A percentile compares a stretch with the other conserved stretches of the same genome.
phyloP scores from a whole-genome alignment of 768 basidiomycete genomes.

The Tremella fuciformis region DNA sequence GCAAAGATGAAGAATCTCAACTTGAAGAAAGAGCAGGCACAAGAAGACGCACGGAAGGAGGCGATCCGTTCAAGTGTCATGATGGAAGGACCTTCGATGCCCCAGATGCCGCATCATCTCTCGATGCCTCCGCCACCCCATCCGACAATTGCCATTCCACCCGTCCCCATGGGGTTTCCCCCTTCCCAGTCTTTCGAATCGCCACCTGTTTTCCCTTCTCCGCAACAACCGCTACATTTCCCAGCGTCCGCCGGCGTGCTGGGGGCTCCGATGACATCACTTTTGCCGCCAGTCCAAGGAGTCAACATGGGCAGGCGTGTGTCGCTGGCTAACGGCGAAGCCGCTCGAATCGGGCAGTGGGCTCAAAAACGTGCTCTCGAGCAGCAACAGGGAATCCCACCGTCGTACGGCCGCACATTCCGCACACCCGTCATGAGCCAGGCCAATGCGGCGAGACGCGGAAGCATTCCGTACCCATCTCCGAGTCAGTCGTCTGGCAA shows the following conservation, averaged over 20 bases:
- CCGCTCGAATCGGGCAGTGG: constrained; percentile 34
- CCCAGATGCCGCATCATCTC: too few species aligned
- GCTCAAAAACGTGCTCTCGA: constrained; percentile 24
- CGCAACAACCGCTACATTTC: neutral
- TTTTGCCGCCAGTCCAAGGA: constrained; percentile 18
- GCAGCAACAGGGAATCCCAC: constrained; percentile 15
- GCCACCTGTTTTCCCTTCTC: neutral
- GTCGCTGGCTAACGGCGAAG: constrained; percentile 41
- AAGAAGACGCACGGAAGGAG: constrained; percentile 11
- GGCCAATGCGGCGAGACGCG: constrained; percentile 30
- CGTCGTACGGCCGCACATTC: neutral
- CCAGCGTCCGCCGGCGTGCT: neutral
- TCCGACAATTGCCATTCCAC: too few species aligned
- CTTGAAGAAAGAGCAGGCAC: constrained; percentile 28
- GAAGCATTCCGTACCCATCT: constrained; percentile 49
- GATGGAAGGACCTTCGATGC: too few species aligned
- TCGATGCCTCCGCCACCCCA: neutral
- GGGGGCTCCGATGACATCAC: neutral
- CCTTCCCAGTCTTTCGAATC: neutral
- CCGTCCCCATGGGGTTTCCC: too few species aligned
- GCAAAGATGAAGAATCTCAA: constrained; percentile 40
- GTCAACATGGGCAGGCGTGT: constrained; percentile 35
- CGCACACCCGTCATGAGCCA: constrained; percentile 13
- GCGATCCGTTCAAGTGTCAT: too few species aligned
- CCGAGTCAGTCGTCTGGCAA: constrained; percentile 18